phyloP scores from a whole-genome alignment of 768 basidiomycete genomes.

The Collybia mongolica region DNA sequence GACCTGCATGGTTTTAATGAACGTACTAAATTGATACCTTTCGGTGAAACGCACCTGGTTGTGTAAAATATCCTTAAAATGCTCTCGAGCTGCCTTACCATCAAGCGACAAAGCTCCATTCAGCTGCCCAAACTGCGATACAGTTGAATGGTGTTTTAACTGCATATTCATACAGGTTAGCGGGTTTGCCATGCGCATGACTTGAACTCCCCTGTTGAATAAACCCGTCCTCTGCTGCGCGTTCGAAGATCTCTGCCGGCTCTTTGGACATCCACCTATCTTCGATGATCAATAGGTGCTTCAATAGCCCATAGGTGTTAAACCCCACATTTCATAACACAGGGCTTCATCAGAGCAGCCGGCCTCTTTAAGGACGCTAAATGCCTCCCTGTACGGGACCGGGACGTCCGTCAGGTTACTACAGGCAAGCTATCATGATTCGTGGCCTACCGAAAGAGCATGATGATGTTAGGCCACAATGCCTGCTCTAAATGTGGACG shows the following conservation, averaged over 20 bases:
- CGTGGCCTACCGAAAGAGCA: conserved; percentile 48
- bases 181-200: neutral
- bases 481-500: conserved; percentile 44
- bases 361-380: conserved; percentile 59
- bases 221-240: conserved; percentile 67
- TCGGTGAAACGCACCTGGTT: conserved; percentile 40
- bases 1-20: conserved; percentile 30
- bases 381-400: conserved; percentile 45
- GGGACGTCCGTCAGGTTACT: neutral
- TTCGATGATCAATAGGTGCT: neutral
- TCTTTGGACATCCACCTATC: conserved; percentile 71
- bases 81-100: conserved; percentile 43
- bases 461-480: conserved; percentile 66
- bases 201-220: conserved; percentile 43
- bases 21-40: neutral
- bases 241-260: conserved; percentile 67
- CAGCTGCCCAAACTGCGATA: conserved; percentile 64
- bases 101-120: conserved; percentile 56
- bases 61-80: conserved; percentile 59
- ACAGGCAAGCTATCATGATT: neutral
- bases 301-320: conserved; percentile 1
- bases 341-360: conserved; percentile 67
- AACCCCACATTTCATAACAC: conserved; percentile 60
- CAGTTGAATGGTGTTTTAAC: conserved; percentile 60
- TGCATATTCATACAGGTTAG: conserved; percentile 18